phyloP scores from a whole-genome alignment of 2,329 filamentous ascomycete species.

The Zymoseptoria crescenta region DNA sequence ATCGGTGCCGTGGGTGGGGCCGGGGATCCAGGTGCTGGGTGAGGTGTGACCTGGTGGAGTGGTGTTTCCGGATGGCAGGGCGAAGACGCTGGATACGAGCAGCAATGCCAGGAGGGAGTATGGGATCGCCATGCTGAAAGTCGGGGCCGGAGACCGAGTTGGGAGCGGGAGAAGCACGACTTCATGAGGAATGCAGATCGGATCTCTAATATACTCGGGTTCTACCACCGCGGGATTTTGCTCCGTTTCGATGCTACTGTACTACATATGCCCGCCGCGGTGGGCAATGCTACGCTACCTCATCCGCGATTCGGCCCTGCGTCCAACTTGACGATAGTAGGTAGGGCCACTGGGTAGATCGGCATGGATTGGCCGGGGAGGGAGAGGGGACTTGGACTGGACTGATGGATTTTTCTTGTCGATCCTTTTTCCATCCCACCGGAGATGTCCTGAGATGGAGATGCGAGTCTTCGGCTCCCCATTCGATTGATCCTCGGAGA shows the following conservation, averaged over 20 bases:
- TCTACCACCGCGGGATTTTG: background rate
- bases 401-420: background rate
- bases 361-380: no score
- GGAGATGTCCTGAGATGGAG: background rate
- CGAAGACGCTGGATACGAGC: background rate
- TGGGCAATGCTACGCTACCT: background rate
- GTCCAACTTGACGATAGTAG: background rate
- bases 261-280: no score
- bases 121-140: background rate
- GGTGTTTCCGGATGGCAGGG: background rate
- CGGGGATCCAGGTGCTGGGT: background rate
- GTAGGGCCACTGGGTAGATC: no score
- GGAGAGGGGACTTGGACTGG: background rate
- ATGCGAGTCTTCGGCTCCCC: background rate
- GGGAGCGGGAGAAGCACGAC: background rate
- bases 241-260: no score
- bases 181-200: background rate
- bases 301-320: background rate
- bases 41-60: background rate
- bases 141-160: background rate
- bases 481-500: background rate
- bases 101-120: background rate
- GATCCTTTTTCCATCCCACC: background rate
- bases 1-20: background rate
- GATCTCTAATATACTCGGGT: background rate